Base-by-base conservation (phyloP, 352 stramenopile species). In the Sclerospora graminicola region DNA sequence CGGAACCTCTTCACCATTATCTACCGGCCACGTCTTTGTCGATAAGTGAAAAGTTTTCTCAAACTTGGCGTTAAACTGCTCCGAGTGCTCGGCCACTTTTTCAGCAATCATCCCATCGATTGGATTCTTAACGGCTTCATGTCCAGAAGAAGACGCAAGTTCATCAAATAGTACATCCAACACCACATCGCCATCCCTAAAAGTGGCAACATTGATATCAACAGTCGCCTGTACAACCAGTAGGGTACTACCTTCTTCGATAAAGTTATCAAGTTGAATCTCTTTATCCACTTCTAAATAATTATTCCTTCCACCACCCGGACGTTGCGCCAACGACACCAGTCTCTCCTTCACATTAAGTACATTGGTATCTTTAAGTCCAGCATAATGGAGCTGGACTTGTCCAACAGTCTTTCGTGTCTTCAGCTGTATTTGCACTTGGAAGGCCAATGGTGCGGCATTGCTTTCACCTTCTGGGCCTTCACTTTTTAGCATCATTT, bases 301-400 rank as follows among this genome's bases (percentile, higher is more conserved):
- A 10, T 45, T 40, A 14, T 45, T 51, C 0, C 20, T 24, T 9
- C 52, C 42, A 21, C 53, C 58, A 26, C 47, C 43, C 7, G 48
- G 45, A 14, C 56, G 68, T 16, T 66, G 48, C 0, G 72, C 70
- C 16, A 77, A 45, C 2, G 51, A 36, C 13, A 83, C 53, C 1
- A 88, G 44, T n/a, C 49, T 54, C 3, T 90, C 73, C 48, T 85
- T 86, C 16, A 90, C 61, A 40, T 82, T 90, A 8, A 88, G 24
- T 19, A 84, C 60, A 33, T 74, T 85, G 30, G 67, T 66, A 47
- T 79, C 60, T 23, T 71, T 72, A 6, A 83, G 49, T 21, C 71
- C 69, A 9, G 67, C 57, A 26, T 69, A 88, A 18, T 71, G 72
- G 9, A 88, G 47, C 45, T 84, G 63, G 8, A 49, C 54, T 28